phyloP scores from a whole-genome alignment of 306 rosid genomes.

The Begonia peltatifolia region DNA sequence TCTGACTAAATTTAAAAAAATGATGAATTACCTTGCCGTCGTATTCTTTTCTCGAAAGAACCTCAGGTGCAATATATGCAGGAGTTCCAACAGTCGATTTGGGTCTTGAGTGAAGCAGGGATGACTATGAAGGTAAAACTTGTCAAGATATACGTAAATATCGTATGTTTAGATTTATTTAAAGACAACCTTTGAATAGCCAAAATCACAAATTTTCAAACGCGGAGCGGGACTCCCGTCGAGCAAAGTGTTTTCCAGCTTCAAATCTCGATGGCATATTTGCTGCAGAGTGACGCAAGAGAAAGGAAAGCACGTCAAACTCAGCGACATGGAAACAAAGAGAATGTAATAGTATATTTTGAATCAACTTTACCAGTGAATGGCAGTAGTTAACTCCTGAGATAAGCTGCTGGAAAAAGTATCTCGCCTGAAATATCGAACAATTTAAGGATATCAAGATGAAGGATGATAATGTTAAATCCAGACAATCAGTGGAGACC shows the following conservation, averaged over 20 bases:
- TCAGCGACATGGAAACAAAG: neutral
- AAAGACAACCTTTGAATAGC: slow-evolving; percentile 62
- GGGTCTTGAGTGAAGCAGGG: slow-evolving; percentile 77
- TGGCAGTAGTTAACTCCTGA: slow-evolving; percentile 82
- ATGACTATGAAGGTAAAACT: slow-evolving; percentile 42
- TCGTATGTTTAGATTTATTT: neutral
- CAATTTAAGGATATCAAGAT: slow-evolving; percentile 1
- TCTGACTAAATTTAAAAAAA: neutral
- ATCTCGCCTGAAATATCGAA: slow-evolving; percentile 48
- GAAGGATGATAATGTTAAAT: neutral
- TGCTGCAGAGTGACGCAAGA: slow-evolving; percentile 32
- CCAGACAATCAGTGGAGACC: neutral
- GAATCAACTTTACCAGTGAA: slow-evolving; percentile 34
- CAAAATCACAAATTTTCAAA: slow-evolving; percentile 80
- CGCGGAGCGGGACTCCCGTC: slow-evolving; percentile 89
- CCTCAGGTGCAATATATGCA: slow-evolving; percentile 86
- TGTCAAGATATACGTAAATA: slow-evolving; percentile 9
- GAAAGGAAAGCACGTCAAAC: slow-evolving; percentile 4
- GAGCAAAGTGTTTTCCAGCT: slow-evolving; percentile 18
- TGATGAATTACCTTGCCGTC: slow-evolving; percentile 56
- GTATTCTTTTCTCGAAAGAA: slow-evolving; percentile 73
- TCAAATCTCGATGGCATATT: slow-evolving; percentile 81
- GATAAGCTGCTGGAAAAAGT: slow-evolving; percentile 92
- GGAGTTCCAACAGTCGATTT: slow-evolving; percentile 24
- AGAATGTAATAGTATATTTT: neutral